phyloP scores from a whole-genome alignment of 129 eudicot species.

The Sambucus nigra region DNA sequence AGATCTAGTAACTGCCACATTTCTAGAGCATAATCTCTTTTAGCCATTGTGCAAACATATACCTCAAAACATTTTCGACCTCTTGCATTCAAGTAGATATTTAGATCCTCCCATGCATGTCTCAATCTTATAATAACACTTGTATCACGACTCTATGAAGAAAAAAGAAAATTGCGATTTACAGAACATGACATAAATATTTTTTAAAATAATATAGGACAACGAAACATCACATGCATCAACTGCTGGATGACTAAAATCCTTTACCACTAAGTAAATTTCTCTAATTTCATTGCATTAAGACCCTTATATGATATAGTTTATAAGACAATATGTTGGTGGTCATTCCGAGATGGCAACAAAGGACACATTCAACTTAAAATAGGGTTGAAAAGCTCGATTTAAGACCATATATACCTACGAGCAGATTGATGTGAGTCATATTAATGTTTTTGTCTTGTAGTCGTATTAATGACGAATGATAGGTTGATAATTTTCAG shows the following conservation, averaged over 20 bases:
- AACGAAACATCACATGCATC: neutral
- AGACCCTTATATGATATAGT: neutral
- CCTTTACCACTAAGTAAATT: neutral
- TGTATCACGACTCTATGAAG: slow-evolving; percentile 87
- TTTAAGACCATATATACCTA: slow-evolving; percentile 16
- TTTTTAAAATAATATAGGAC: too few relatives aligned
- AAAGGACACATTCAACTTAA: neutral
- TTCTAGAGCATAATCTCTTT: slow-evolving; percentile 98
- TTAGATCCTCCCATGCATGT: slow-evolving; percentile 98
- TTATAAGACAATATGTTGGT: neutral
- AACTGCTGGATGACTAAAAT: neutral
- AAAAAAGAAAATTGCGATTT: slow-evolving; percentile 2
- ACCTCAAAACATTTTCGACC: slow-evolving; percentile 99
- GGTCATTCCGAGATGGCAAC: neutral
- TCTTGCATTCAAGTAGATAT: slow-evolving; percentile 92
- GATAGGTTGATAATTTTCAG: slow-evolving; percentile 66
- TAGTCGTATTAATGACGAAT: slow-evolving; percentile 71
- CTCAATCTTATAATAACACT: slow-evolving; percentile 97
- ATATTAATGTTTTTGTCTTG: slow-evolving; percentile 84
- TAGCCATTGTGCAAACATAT: slow-evolving; percentile 99
- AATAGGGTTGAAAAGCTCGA: neutral
- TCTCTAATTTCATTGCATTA: neutral
- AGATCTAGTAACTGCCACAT: slow-evolving; percentile 99
- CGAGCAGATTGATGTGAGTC: slow-evolving; percentile 90
- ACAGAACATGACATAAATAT: neutral